Evolutionary conservation across 805 yeast genomes (phyloP).

Genomic region (Metschnikowia hibisci): DNA sequence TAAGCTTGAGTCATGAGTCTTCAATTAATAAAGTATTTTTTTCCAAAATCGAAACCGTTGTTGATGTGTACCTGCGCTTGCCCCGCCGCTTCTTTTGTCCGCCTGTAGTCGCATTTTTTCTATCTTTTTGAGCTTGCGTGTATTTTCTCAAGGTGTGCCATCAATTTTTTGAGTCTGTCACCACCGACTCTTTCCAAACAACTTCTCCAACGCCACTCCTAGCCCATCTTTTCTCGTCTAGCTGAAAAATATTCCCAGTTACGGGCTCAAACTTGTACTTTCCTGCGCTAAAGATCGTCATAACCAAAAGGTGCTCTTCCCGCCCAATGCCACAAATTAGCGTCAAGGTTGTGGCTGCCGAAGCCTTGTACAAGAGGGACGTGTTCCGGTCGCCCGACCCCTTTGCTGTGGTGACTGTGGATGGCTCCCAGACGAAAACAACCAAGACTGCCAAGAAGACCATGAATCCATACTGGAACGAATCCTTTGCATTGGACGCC

Average conservation of each 20-base stretch:
- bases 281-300: neutral
- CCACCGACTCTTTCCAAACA: neutral
- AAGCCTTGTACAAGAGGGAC: constrained; percentile 90
- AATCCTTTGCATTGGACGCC: constrained; percentile 71
- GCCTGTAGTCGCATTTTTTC: constrained; percentile 5
- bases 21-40: too few species aligned
- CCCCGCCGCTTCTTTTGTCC: constrained; percentile 3
- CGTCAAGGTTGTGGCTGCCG: constrained; percentile 90
- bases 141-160: constrained; percentile 3
- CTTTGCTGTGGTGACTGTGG: constrained; percentile 95
- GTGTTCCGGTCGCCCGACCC: constrained; percentile 97
- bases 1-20: too few species aligned
- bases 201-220: neutral
- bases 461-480: constrained; percentile 97
- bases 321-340: constrained; percentile 34
- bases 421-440: constrained; percentile 92
- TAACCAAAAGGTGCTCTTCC: constrained; percentile 1
- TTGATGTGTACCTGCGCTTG: neutral
- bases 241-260: neutral
- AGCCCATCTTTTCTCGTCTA: neutral
- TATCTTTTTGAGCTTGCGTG: constrained; percentile 4
- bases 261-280: neutral
- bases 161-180: constrained; percentile 1
- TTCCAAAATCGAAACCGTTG: too few species aligned
- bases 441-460: constrained; percentile 93